These are phyloP conservation scores for Camellia lanceoleosa DNA, from an alignment of 148 eudicot genomes.

Conservation along the genomic window DNA sequence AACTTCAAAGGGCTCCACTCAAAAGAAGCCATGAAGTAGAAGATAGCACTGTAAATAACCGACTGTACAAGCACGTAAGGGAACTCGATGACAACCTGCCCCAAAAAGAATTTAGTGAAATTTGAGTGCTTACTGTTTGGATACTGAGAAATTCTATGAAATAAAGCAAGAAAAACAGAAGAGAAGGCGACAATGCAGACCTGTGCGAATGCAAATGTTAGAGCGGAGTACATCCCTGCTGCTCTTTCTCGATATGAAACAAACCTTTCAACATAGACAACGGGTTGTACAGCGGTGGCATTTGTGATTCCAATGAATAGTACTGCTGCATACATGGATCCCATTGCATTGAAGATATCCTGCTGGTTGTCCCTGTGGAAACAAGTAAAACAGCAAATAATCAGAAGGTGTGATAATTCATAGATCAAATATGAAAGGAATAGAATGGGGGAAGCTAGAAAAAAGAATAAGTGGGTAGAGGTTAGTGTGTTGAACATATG, in stretches of 20 bases:
- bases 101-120: constrained; percentile 4
- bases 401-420: neutral
- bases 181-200: constrained; percentile 17
- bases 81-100: constrained; percentile 78
- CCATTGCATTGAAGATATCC: constrained; percentile 90
- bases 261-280: constrained; percentile 68
- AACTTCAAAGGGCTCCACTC: constrained; percentile 61
- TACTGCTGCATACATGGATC: constrained; percentile 93
- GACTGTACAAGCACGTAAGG: constrained; percentile 83
- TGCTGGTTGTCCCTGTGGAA: constrained; percentile 67
- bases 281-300: constrained; percentile 84
- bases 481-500: neutral
- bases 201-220: constrained; percentile 88
- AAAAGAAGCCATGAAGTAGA: constrained; percentile 81
- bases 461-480: neutral
- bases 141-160: neutral
- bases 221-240: constrained; percentile 91
- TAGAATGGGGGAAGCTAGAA: neutral
- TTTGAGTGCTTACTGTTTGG: neutral
- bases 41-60: constrained; percentile 65
- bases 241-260: constrained; percentile 90
- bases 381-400: neutral
- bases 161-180: neutral
- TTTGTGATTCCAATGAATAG: constrained; percentile 87
- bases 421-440: neutral